Evolutionary conservation across 148 eudicot species (phyloP).

Genomic region (Beta vulgaris): DNA sequence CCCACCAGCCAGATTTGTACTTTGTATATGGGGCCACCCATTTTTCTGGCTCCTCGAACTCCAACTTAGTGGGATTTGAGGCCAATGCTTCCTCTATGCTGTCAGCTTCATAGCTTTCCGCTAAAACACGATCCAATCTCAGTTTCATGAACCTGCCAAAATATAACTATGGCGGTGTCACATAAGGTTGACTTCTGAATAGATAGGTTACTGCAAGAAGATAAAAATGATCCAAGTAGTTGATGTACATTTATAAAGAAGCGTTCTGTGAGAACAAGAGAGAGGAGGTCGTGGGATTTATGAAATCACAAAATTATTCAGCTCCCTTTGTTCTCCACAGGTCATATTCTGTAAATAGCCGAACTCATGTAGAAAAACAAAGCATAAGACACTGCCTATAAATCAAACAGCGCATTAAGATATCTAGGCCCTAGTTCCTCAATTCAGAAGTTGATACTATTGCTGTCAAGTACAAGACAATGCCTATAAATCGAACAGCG

Average conservation of each 20-base stretch:
- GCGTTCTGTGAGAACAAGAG: neutral
- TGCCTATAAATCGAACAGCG: too few species aligned
- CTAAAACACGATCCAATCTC: constrained; percentile 78
- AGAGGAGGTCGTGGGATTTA: neutral
- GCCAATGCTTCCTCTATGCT: constrained; percentile 83
- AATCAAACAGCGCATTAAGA: too few species aligned
- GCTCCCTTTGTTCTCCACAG: too few species aligned
- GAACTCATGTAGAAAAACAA: too few species aligned
- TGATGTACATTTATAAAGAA: neutral
- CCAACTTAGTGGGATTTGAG: constrained; percentile 60
- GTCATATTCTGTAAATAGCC: too few species aligned
- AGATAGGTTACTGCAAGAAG: neutral
- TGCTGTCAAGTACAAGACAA: neutral
- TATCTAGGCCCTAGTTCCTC: neutral
- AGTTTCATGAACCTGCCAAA: constrained; percentile 85
- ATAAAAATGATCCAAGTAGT: neutral
- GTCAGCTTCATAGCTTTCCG: constrained; percentile 78
- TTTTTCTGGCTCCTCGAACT: constrained; percentile 83
- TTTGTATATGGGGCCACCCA: constrained; percentile 92
- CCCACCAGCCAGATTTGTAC: constrained; percentile 97
- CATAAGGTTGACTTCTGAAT: neutral
- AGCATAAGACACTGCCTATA: too few species aligned
- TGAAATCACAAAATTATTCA: neutral
- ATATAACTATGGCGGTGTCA: neutral
- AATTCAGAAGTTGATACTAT: neutral